Evolutionary conservation across 768 basidiomycete genomes (phyloP), one percentile per base, ranked within the genome.

Genomic region (Kwoniella bestiolae): DNA sequence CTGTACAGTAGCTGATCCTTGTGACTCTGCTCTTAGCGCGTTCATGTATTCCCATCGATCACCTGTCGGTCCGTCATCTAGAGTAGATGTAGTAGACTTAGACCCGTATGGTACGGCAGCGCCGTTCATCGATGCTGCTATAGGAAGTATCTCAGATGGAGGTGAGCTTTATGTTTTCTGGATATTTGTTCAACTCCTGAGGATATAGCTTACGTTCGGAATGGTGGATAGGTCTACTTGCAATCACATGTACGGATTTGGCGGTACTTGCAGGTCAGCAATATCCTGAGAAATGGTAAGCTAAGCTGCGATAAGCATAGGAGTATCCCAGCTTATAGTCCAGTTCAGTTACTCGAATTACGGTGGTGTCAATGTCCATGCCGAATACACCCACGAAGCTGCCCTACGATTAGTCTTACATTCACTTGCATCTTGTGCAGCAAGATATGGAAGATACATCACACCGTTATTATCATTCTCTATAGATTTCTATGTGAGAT

Each of bases 71-170:
- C 63, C 63, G 12, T 85, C 84, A 50, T 82, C 84, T 11, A 87
- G 89, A 2, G 94, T 97, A 21, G 94, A 98, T 68, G 91, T 91
- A 29, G 88, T 99, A n/a, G 96, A 99, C 79, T 86, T 99, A 28
- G 96, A 99, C 79, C 96, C 96, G 0, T 99, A 98, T 74, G 96
- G 96, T 0, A 95, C 93, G 8, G 96, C 96, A 0, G 90, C 93
- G 3, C 96, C 95, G 2, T 99, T 99, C 79, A 89, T 99, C 28
- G 96, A 99, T 72, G 89, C 89, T 23, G 94, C 95, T 0, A 88
- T 99, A 16, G 94, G 97, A 73, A 87, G 87, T 63, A 84, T 96
- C 8, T 86, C 87, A 32, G 94, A 94, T 70, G 94, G 91, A 79
- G 95, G 94, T 89, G 65, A 71, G 85, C 38, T 26, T 29, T 45